Evolutionary conservation across 176 grass and related monocot genomes (phyloP).

Genomic region (Miscanthus lutarioriparius): DNA sequence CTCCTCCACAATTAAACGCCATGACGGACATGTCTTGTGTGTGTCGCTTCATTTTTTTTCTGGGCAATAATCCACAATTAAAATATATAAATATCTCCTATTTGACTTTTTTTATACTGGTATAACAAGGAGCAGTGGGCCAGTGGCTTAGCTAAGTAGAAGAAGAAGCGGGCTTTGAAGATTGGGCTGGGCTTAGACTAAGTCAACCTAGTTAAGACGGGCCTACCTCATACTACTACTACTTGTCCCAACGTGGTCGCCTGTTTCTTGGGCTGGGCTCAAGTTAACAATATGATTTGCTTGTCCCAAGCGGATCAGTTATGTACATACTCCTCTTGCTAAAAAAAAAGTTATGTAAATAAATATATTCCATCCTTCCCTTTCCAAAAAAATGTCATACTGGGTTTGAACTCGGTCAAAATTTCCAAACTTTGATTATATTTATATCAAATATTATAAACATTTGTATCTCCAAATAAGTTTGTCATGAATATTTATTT

Average conservation of each 20-base stretch:
- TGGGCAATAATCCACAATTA: neutral
- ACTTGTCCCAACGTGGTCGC: neutral
- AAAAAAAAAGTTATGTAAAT: no score
- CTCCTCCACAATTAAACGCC: constrained; percentile 6
- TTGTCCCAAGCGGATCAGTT: no score
- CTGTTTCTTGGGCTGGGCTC: neutral
- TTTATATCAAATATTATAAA: no score
- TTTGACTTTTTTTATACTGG: neutral
- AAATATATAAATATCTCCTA: neutral
- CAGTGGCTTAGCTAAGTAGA: neutral
- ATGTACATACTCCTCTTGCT: no score
- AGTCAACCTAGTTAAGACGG: neutral
- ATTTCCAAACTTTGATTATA: no score
- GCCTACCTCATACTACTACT: neutral
- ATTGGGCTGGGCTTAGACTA: neutral
- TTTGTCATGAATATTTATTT: no score
- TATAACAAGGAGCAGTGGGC: neutral
- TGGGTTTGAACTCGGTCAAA: no score
- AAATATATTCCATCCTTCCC: no score
- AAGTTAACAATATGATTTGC: neutral
- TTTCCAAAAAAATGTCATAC: no score
- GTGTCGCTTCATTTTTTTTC: neutral
- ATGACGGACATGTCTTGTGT: neutral
- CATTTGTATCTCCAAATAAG: no score
- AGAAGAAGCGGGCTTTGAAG: neutral